These are phyloP conservation scores for Lachancea meyersii DNA, from an alignment of 805 yeast species.

Conservation along the genomic window DNA sequence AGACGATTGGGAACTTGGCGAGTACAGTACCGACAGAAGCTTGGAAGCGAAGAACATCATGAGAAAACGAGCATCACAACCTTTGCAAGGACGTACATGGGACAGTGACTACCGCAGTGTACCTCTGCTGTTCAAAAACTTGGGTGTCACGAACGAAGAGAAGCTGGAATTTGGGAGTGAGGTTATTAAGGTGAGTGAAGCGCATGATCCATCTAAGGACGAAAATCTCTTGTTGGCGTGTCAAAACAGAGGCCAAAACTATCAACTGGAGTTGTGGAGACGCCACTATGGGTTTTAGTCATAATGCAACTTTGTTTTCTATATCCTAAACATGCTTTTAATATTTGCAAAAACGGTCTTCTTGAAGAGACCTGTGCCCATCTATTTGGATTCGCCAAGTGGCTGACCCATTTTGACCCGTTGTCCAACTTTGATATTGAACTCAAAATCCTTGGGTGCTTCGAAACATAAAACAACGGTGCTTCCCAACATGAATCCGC, in stretches of 20 bases:
- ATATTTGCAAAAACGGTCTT: not conserved
- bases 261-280: constrained; percentile 26
- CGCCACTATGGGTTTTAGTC: constrained; percentile 12
- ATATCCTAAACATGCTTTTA: not conserved
- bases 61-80: not conserved
- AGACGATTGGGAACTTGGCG: not conserved
- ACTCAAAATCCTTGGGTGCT: constrained; percentile 79
- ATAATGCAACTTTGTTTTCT: not conserved
- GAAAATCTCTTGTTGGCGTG: constrained; percentile 9
- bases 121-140: not conserved
- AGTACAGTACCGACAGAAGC: not conserved
- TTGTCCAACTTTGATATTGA: constrained; percentile 64
- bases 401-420: constrained; percentile 79
- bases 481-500: constrained; percentile 93
- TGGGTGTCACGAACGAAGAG: constrained; percentile 1
- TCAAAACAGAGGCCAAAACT: constrained; percentile 16
- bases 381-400: constrained; percentile 43
- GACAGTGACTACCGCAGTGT: not conserved
- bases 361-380: not conserved
- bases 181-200: not conserved
- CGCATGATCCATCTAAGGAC: not conserved
- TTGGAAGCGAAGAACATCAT: constrained; percentile 1
- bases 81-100: not conserved
- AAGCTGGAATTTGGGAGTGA: constrained; percentile 2
- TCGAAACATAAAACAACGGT: constrained; percentile 96